These are phyloP conservation scores for Rubia yunnanensis DNA, from an alignment of 257 asterid species.

Conservation along the genomic window DNA sequence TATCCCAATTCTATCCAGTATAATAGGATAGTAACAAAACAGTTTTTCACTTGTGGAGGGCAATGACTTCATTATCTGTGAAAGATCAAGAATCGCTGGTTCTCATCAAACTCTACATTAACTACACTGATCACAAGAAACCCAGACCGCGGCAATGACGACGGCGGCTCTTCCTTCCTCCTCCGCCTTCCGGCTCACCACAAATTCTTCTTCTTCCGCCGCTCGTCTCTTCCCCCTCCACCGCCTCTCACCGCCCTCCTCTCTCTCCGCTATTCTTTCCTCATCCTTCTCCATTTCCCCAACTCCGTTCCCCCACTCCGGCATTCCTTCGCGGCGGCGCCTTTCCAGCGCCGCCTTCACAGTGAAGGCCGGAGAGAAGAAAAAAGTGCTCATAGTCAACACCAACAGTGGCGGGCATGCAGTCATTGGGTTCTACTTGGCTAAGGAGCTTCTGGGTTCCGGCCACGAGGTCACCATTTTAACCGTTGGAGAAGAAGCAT, in stretches of 20 bases:
- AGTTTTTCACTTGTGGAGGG: not conserved
- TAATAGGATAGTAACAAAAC: not conserved
- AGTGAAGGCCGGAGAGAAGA: slow-evolving; percentile 59
- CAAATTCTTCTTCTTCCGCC: slow-evolving; percentile 26
- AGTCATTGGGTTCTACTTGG: slow-evolving; percentile 82
- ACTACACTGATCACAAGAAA: slow-evolving; percentile 11
- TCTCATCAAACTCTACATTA: slow-evolving; percentile 14
- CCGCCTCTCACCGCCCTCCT: slow-evolving; percentile 30
- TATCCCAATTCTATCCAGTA: no score
- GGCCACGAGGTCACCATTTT: slow-evolving; percentile 73
- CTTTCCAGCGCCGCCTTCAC: slow-evolving; percentile 26
- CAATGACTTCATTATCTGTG: slow-evolving; percentile 8
- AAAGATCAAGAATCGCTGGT: slow-evolving; percentile 17
- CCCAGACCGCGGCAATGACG: slow-evolving; percentile 42
- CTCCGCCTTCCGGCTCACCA: slow-evolving; percentile 38
- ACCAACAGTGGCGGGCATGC: slow-evolving; percentile 94
- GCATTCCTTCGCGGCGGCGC: slow-evolving; percentile 22
- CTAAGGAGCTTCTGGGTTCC: slow-evolving; percentile 71
- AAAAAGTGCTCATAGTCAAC: slow-evolving; percentile 72
- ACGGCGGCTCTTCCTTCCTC: slow-evolving; percentile 61
- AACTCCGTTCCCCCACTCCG: slow-evolving; percentile 23
- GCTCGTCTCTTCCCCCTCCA: slow-evolving; percentile 33
- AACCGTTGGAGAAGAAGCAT: slow-evolving; percentile 80
- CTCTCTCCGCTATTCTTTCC: slow-evolving; percentile 30
- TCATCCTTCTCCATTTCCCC: slow-evolving; percentile 56